phyloP scores from a whole-genome alignment of 192 early-diverging fungal genomes.

The Phlyctochytrium arcticum region DNA sequence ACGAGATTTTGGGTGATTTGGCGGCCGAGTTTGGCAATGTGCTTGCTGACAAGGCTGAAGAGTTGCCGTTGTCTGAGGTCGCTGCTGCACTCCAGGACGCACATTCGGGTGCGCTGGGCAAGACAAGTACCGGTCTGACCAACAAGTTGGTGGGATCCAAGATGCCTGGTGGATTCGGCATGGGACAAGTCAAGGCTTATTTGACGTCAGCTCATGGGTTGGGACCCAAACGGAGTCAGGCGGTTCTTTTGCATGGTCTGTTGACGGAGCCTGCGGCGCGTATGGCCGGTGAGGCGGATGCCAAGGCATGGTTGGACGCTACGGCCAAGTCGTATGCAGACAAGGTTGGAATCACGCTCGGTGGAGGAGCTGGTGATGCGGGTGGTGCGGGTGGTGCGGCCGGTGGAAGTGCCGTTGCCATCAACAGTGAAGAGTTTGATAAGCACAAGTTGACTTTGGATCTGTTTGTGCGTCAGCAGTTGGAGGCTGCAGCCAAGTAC shows the following conservation, averaged over 20 bases:
- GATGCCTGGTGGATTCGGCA: constrained; percentile 90
- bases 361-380: constrained; percentile 46
- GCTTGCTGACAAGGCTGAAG: constrained; percentile 86
- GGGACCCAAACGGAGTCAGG: constrained; percentile 69
- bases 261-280: constrained; percentile 80
- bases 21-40: constrained; percentile 85
- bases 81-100: constrained; percentile 55
- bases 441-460: constrained; percentile 70
- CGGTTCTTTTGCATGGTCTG: constrained; percentile 69
- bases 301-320: constrained; percentile 75
- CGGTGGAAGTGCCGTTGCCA: constrained; percentile 56
- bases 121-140: constrained; percentile 69
- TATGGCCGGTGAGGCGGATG: constrained; percentile 67
- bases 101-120: constrained; percentile 74
- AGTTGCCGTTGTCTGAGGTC: constrained; percentile 81
- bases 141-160: constrained; percentile 80
- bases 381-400: constrained; percentile 45
- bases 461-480: constrained; percentile 65
- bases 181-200: constrained; percentile 71
- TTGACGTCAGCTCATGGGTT: constrained; percentile 69
- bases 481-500: constrained; percentile 77
- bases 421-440: constrained; percentile 87
- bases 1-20: constrained; percentile 93
- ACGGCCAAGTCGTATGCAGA: constrained; percentile 66
- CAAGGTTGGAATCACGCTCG: constrained; percentile 64